Percentiles rank a stretch among this genome's conserved stretches.
These are phyloP conservation scores for Cenococcum geophilum DNA, from an alignment of 495 filamentous ascomycete species.

Conservation along the genomic window DNA sequence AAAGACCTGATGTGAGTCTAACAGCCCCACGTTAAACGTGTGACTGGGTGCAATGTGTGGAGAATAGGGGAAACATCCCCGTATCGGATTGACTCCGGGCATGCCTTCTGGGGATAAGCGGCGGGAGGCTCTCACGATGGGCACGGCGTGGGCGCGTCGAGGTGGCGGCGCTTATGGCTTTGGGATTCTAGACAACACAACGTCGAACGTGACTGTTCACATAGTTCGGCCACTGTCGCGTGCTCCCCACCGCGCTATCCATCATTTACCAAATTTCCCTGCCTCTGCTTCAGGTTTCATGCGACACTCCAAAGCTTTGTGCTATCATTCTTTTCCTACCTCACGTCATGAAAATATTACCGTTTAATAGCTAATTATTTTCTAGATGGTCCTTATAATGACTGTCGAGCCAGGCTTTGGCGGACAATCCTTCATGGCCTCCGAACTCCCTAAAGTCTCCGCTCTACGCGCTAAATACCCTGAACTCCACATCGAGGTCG, in stretches of 20 bases:
- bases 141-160: slow-evolving; percentile 22
- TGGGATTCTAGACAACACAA: background rate
- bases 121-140: slow-evolving; percentile 16
- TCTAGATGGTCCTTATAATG: slow-evolving; percentile 96
- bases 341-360: background rate
- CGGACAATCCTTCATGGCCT: slow-evolving; percentile 96
- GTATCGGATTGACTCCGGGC: slow-evolving; percentile 1
- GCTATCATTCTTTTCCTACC: slow-evolving; percentile 5
- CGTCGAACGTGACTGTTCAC: background rate
- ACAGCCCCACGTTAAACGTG: slow-evolving; percentile 1
- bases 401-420: slow-evolving; percentile 97
- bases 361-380: background rate
- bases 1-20: slow-evolving; percentile 78
- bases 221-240: slow-evolving; percentile 3
- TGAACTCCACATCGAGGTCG: slow-evolving; percentile 91
- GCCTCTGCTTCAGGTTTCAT: background rate
- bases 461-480: slow-evolving; percentile 80
- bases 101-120: slow-evolving; percentile 3
- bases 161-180: slow-evolving; percentile 28
- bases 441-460: slow-evolving; percentile 85
- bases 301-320: background rate
- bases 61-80: background rate
- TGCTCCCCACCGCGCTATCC: background rate
- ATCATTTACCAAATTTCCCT: background rate
- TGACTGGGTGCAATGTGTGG: background rate